These are phyloP conservation scores for Neospermospora avenae DNA, from an alignment of 2,329 filamentous ascomycete genomes.

Conservation along the genomic window DNA sequence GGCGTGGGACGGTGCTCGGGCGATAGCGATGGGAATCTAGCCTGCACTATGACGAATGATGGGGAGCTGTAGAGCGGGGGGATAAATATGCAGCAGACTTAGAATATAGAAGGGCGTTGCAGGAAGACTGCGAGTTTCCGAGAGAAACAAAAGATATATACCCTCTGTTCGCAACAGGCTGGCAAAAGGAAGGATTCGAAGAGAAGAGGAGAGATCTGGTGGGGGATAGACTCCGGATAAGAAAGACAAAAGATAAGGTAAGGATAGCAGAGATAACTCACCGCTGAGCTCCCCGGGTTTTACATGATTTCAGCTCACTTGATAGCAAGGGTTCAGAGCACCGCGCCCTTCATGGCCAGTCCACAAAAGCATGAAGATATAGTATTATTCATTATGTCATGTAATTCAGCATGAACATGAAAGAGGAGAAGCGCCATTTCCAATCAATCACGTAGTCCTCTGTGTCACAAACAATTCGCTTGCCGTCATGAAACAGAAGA, in stretches of 20 bases:
- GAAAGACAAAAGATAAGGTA: not conserved
- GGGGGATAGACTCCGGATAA: too few species aligned
- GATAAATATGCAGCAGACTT: not conserved
- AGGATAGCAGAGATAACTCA: not conserved
- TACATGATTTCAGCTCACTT: not conserved
- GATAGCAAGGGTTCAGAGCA: not conserved
- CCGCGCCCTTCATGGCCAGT: not conserved
- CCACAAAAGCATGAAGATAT: not conserved
- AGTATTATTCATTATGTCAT: not conserved
- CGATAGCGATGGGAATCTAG: not conserved
- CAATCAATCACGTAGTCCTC: not conserved
- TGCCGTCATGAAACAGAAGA: not conserved
- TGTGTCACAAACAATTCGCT: not conserved
- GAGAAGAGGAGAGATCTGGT: too few species aligned
- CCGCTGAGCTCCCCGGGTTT: not conserved
- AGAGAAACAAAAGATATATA: too few species aligned
- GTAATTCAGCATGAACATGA: not conserved
- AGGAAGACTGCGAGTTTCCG: too few species aligned
- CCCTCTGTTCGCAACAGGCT: too few species aligned
- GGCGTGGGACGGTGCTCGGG: not conserved
- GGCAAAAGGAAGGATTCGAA: too few species aligned
- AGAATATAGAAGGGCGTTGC: too few species aligned
- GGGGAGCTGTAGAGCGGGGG: not conserved
- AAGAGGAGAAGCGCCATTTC: not conserved
- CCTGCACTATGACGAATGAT: constrained; percentile 13